Conservation (phyloP, 352 stramenopile genomes). For the Globisporangium recalcitrans region DNA sequence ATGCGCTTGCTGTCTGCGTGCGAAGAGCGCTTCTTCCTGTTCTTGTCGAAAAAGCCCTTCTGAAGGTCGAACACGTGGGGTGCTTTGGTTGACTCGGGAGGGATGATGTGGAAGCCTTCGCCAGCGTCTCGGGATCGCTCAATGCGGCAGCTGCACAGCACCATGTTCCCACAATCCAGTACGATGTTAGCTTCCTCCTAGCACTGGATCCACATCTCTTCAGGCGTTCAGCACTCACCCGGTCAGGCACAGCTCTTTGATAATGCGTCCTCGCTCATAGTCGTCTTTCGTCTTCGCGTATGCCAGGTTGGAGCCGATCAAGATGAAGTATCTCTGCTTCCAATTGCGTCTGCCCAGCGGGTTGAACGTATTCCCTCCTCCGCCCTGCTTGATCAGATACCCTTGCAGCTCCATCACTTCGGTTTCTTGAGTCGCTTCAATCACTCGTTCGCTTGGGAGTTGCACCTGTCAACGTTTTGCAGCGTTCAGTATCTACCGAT, state of each 20-base stretch:
- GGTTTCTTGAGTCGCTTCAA: slow-evolving; percentile 68
- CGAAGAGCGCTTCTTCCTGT: slow-evolving; percentile 70
- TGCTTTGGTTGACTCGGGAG: slow-evolving; percentile 37
- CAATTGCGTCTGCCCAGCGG: slow-evolving; percentile 79
- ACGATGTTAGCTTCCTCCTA: background rate
- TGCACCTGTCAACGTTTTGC: slow-evolving; percentile 32
- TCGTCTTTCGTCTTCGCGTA: slow-evolving; percentile 86
- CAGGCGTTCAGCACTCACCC: slow-evolving; percentile 31
- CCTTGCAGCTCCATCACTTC: slow-evolving; percentile 65
- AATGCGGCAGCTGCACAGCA: slow-evolving; percentile 45
- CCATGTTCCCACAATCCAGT: background rate
- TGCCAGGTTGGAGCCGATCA: slow-evolving; percentile 59
- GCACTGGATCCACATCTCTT: background rate
- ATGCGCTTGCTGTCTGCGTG: slow-evolving; percentile 63
- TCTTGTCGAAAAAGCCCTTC: slow-evolving; percentile 75
- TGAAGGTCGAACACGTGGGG: slow-evolving; percentile 73
- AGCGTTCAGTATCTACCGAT: background rate
- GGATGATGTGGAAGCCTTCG: slow-evolving; percentile 82
- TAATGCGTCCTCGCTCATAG: slow-evolving; percentile 82
- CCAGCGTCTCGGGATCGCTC: slow-evolving; percentile 69
- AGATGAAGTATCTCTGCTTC: slow-evolving; percentile 88
- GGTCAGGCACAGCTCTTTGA: slow-evolving; percentile 79
- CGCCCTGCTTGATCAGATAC: slow-evolving; percentile 85
- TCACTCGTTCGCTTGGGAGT: slow-evolving; percentile 73
- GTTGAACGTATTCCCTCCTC: slow-evolving; percentile 70